A percentile compares a stretch with the other conserved stretches of the same genome.
Evolutionary conservation across 2,329 filamentous ascomycete species (phyloP).

Genomic region (Ophiostoma novo-ulmi): DNA sequence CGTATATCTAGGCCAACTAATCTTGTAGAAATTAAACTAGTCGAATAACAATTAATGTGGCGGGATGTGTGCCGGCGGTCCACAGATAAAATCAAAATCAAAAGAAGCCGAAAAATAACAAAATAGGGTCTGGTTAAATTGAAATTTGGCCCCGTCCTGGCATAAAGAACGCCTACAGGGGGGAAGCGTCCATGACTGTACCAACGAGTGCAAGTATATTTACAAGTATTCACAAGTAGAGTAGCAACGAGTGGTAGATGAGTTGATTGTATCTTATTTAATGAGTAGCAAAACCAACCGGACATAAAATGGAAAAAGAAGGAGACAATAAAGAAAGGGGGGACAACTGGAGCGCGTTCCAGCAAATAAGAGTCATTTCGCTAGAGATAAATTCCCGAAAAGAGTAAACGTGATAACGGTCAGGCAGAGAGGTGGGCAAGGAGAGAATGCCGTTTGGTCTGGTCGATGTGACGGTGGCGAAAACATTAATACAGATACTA

Average conservation of each 20-base stretch:
- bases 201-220: not conserved
- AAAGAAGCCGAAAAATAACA: not conserved
- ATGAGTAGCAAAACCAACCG: not conserved
- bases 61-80: constrained; percentile 15
- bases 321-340: not conserved
- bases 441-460: not conserved
- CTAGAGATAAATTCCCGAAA: constrained; percentile 4
- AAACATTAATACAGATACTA: not conserved
- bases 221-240: not conserved
- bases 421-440: not conserved
- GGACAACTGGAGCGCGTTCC: not conserved
- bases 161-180: constrained; percentile 5
- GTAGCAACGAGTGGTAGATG: constrained; percentile 1
- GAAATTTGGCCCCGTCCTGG: not conserved
- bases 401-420: not conserved
- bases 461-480: constrained; percentile 9
- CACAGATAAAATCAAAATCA: constrained; percentile 1
- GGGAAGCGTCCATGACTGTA: not conserved
- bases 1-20: too few relatives aligned
- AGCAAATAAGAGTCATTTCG: constrained; percentile 13
- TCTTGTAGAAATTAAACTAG: not conserved
- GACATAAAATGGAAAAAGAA: not conserved
- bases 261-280: not conserved
- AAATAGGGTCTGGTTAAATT: not conserved
- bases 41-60: not conserved